Base-by-base conservation (phyloP, 495 filamentous ascomycete species). In the Massariosphaeria phaeospora region DNA sequence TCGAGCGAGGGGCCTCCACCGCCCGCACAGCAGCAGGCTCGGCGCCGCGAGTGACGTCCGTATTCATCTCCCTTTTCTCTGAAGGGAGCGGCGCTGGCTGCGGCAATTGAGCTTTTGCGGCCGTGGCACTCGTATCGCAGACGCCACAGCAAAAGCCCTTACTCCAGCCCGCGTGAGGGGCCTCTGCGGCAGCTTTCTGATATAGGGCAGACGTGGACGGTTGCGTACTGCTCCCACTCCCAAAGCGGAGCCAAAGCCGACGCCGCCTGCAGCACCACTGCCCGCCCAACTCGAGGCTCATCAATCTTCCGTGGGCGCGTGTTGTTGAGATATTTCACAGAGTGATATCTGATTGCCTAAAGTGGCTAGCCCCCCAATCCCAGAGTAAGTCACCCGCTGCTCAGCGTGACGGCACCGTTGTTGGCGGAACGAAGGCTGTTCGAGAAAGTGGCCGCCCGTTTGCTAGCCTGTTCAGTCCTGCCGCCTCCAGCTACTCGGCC, bases 391-490 rank as follows among this genome's bases (percentile, higher is more conserved):
- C 21, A 17, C 21, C 34, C 50, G 50, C 40, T 34, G 17, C 26
- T 38, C 52, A 46, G 11, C 27, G 43, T 49, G 54, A 57, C 54
- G 50, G 36, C 39, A 55, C 54, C 45, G 54, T 57, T 57, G 54
- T 13, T 36, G 54, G 54, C 17, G 43, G 33, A 40, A 47, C 23
- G 20, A 25, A 26, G 18, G 21, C 15, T 15, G n/a, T 57, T 49
- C 45, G 36, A 42, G 54, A 41, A 57, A 39, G 41, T n/a, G 5
- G 30, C 29, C 5, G 33, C 43, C 24, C 52, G 41, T n/a, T 43
- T 49, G 31, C 46, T 49, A 49, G 46, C 31, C 46, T 24, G 33
- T 49, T 30, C 9, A 11, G 48, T 52, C 26, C 11, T 23, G 21
- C 3, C 18, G 24, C 2, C 21, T 11, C 46, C 29, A 38, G 25